A percentile compares a stretch with the other conserved stretches of the same genome.
Evolutionary conservation across 2,329 filamentous ascomycete genomes (phyloP).

Genomic region (Penicillium sp.): DNA sequence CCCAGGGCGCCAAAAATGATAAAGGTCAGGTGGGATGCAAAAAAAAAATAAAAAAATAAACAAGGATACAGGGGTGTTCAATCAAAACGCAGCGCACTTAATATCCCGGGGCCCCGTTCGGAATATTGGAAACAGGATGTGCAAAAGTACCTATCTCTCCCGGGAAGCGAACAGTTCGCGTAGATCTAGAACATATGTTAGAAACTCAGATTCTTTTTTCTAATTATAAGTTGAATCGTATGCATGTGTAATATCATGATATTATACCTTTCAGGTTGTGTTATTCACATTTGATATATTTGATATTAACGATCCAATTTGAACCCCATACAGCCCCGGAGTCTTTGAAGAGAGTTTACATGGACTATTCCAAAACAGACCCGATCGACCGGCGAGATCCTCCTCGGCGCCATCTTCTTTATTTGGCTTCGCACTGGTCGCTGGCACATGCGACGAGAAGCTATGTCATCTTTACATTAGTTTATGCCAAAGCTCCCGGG

Average conservation of each 20-base stretch:
- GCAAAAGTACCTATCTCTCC: constrained; percentile 9
- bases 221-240: background rate
- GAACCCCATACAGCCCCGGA: background rate
- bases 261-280: background rate
- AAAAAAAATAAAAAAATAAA: background rate
- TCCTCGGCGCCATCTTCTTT: background rate
- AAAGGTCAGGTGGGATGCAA: constrained; percentile 5
- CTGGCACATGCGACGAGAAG: constrained; percentile 20
- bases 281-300: background rate
- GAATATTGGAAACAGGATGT: background rate
- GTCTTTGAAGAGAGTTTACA: background rate
- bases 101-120: background rate
- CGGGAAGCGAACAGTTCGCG: constrained; percentile 2
- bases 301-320: background rate
- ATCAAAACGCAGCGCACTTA: background rate
- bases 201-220: background rate
- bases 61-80: background rate
- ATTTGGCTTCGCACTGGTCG: constrained; percentile 19
- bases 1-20: background rate
- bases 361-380: background rate
- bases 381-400: background rate
- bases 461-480: constrained; percentile 25
- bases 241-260: background rate
- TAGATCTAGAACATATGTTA: constrained; percentile 4
- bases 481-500: constrained; percentile 16